These are phyloP conservation scores for Tympanopsis confertula DNA, from an alignment of 2,329 filamentous ascomycete species.

Conservation along the genomic window DNA sequence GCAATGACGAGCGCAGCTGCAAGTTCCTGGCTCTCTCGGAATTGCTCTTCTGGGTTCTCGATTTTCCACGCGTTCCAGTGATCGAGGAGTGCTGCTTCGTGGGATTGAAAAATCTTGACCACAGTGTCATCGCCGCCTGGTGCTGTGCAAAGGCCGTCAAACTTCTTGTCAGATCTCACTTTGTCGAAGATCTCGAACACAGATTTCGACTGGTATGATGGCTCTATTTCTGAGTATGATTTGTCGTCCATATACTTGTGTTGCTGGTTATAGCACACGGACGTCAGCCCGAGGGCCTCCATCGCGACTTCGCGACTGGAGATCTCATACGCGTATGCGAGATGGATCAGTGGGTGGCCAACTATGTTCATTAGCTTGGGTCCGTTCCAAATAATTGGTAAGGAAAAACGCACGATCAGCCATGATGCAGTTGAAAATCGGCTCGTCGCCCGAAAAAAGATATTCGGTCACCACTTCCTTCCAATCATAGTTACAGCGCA, in stretches of 20 bases:
- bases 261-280: neutral
- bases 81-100: conserved; percentile 40
- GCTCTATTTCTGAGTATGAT: conserved; percentile 8
- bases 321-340: conserved; percentile 54
- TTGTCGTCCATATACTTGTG: neutral
- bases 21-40: neutral
- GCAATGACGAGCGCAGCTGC: neutral
- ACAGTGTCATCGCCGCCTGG: conserved; percentile 33
- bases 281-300: conserved; percentile 44
- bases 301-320: conserved; percentile 51
- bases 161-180: conserved; percentile 38
- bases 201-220: conserved; percentile 23
- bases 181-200: conserved; percentile 37
- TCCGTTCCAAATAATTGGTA: neutral
- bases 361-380: conserved; percentile 30
- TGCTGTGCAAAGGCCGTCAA: conserved; percentile 38
- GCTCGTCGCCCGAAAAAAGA: conserved; percentile 9
- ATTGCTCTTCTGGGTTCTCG: conserved; percentile 2
- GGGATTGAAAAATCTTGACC: conserved; percentile 34
- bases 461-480: conserved; percentile 7
- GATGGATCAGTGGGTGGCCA: conserved; percentile 55
- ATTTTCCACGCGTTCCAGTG: conserved; percentile 38
- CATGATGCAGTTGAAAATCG: conserved; percentile 7
- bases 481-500: conserved; percentile 6
- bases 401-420: conserved; percentile 3